These are phyloP conservation scores for Didymella pinodella DNA, from an alignment of 2,329 filamentous ascomycete species.

Conservation along the genomic window DNA sequence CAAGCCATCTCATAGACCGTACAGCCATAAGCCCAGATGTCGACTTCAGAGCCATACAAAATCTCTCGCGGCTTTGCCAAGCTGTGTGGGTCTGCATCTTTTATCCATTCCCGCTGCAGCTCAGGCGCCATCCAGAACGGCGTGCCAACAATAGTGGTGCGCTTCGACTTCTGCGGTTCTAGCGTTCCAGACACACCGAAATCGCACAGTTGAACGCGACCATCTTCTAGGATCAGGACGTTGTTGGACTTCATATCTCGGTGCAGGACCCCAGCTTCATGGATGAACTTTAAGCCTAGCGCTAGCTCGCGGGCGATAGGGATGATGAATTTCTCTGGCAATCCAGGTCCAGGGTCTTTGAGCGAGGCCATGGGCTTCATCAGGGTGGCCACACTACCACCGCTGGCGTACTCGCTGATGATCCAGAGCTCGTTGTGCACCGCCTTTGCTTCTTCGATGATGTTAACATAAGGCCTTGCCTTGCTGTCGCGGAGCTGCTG, in stretches of 20 bases:
- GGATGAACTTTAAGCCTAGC: constrained; percentile 66
- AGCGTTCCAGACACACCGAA: constrained; percentile 84
- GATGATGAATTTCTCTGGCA: constrained; percentile 69
- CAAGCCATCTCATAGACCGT: constrained; percentile 84
- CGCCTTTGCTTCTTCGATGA: constrained; percentile 79
- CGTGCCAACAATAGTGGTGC: constrained; percentile 82
- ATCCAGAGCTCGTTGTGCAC: constrained; percentile 86
- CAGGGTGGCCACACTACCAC: constrained; percentile 76
- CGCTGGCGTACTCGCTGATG: constrained; percentile 85
- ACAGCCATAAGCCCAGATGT: constrained; percentile 87
- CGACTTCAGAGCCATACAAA: constrained; percentile 61
- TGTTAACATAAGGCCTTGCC: constrained; percentile 83
- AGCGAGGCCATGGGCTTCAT: constrained; percentile 57
- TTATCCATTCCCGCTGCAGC: constrained; percentile 61
- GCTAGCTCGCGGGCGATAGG: constrained; percentile 71
- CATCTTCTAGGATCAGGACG: constrained; percentile 78
- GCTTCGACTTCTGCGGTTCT: constrained; percentile 77
- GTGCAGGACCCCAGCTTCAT: constrained; percentile 72
- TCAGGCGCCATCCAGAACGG: constrained; percentile 89
- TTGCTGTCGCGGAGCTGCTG: constrained; percentile 76
- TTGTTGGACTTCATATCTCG: constrained; percentile 76
- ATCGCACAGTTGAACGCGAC: constrained; percentile 81
- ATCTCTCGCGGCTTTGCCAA: constrained; percentile 59
- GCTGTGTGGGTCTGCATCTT: constrained; percentile 66
- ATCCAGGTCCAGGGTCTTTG: constrained; percentile 43